A percentile compares a stretch with the other conserved stretches of the same genome.
These are phyloP conservation scores for Plantago elongata DNA, from an alignment of 257 asterid genomes.

Conservation along the genomic window DNA sequence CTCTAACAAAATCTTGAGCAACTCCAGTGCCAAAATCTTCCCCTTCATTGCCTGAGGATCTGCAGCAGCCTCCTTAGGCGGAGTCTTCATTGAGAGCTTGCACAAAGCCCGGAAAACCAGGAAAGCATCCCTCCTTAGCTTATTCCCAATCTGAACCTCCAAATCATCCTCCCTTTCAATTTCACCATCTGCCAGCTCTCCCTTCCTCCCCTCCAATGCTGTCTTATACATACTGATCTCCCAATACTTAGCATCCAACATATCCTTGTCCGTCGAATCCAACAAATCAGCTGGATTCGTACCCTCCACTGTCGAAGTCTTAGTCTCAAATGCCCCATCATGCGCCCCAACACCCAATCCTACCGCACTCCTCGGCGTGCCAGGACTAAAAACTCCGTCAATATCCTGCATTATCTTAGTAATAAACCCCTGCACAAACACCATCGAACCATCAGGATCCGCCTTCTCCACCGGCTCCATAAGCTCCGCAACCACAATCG, in stretches of 20 bases:
- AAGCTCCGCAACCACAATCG: constrained; percentile 92
- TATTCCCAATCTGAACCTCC: constrained; percentile 96
- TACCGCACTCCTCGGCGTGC: constrained; percentile 46
- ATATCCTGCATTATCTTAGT: constrained; percentile 83
- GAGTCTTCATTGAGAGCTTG: constrained; percentile 98
- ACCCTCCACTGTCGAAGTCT: constrained; percentile 86
- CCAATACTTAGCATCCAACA: constrained; percentile 99
- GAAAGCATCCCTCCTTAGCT: constrained; percentile 92
- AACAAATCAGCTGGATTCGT: constrained; percentile 96
- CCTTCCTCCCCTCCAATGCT: constrained; percentile 95
- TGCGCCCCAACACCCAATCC: constrained; percentile 50
- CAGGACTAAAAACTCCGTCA: constrained; percentile 85
- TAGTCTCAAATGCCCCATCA: constrained; percentile 97
- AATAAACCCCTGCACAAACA: constrained; percentile 93
- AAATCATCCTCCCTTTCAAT: constrained; percentile 89
- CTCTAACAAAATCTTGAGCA: constrained; percentile 94
- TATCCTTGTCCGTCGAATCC: constrained; percentile 98
- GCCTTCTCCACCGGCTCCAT: constrained; percentile 87
- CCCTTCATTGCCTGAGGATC: constrained; percentile 97
- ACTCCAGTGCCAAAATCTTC: constrained; percentile 91
- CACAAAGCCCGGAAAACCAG: constrained; percentile 92
- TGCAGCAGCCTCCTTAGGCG: constrained; percentile 79
- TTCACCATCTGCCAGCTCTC: constrained; percentile 89
- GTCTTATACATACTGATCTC: constrained; percentile 99
- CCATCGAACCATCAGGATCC: constrained; percentile 74